Percentiles rank a stretch among this genome's conserved stretches.
Evolutionary conservation across 805 yeast genomes (phyloP).

Genomic region (Candida ortonii): DNA sequence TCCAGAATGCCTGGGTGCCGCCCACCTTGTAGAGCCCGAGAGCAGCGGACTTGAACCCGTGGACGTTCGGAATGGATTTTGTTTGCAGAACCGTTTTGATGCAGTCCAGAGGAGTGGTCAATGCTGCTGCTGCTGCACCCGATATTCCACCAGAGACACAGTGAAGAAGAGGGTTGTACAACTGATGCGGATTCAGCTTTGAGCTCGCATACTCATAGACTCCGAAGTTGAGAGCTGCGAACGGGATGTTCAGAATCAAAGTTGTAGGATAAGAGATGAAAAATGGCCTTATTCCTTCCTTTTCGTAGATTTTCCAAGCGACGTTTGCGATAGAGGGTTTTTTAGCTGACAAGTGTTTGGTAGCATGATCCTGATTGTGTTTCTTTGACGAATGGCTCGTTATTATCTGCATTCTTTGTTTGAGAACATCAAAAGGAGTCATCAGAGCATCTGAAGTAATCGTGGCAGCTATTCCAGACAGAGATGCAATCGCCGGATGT

Average conservation of each 20-base stretch:
- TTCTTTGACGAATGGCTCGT: conserved; percentile 43
- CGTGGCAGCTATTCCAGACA: conserved; percentile 90
- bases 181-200: conserved; percentile 69
- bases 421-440: conserved; percentile 96
- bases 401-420: conserved; percentile 84
- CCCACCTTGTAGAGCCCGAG: conserved; percentile 57
- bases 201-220: conserved; percentile 84
- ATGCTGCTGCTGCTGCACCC: conserved; percentile 93
- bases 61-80: conserved; percentile 57
- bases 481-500: conserved; percentile 79
- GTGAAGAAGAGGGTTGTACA: conserved; percentile 86
- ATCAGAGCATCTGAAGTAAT: conserved; percentile 91
- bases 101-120: conserved; percentile 93
- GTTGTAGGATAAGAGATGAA: conserved; percentile 95
- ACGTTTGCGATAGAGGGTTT: conserved; percentile 21
- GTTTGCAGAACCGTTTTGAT: conserved; percentile 90
- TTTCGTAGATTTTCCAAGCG: conserved; percentile 46
- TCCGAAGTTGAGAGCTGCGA: conserved; percentile 91
- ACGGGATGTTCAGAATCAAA: conserved; percentile 85
- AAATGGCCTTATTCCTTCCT: conserved; percentile 77
- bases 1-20: conserved; percentile 65
- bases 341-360: conserved; percentile 5
- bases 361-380: conserved; percentile 58
- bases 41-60: conserved; percentile 71
- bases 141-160: conserved; percentile 91